Conservation (phyloP, 345 rosid genomes). For the Fremontodendron californicum region DNA sequence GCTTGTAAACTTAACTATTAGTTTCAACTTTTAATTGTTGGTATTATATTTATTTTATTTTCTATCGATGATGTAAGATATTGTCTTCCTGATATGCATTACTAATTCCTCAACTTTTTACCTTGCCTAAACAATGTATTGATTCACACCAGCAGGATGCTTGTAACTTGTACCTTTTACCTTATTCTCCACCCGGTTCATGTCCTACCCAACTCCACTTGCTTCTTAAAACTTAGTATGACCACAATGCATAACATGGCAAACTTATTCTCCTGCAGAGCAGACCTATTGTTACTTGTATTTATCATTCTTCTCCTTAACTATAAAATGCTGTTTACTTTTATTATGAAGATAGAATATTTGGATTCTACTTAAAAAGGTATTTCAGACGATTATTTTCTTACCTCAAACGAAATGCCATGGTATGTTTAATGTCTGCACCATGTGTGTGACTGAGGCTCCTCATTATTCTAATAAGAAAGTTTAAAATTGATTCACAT, state of each 20-base stretch:
- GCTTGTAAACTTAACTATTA: background rate
- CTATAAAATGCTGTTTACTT: background rate
- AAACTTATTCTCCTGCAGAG: background rate
- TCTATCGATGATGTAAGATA: background rate
- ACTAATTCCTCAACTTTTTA: background rate
- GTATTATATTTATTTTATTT: background rate
- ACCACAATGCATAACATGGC: background rate
- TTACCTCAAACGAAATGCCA: background rate
- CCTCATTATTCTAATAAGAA: background rate
- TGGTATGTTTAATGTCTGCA: background rate
- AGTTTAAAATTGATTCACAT: background rate
- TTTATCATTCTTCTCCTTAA: constrained; percentile 6
- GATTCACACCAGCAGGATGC: background rate
- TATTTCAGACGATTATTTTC: background rate
- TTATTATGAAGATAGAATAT: background rate
- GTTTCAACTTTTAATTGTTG: background rate
- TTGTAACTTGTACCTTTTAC: background rate
- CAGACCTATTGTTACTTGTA: background rate
- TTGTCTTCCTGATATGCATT: background rate
- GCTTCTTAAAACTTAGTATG: background rate
- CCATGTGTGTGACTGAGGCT: background rate
- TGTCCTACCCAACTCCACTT: background rate
- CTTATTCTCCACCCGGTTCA: background rate
- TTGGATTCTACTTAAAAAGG: background rate
- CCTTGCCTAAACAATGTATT: background rate